Evolutionary conservation across 306 rosid species (phyloP), one percentile per base, ranked within the genome.

Genomic region (Pachyrhizus erosus): DNA sequence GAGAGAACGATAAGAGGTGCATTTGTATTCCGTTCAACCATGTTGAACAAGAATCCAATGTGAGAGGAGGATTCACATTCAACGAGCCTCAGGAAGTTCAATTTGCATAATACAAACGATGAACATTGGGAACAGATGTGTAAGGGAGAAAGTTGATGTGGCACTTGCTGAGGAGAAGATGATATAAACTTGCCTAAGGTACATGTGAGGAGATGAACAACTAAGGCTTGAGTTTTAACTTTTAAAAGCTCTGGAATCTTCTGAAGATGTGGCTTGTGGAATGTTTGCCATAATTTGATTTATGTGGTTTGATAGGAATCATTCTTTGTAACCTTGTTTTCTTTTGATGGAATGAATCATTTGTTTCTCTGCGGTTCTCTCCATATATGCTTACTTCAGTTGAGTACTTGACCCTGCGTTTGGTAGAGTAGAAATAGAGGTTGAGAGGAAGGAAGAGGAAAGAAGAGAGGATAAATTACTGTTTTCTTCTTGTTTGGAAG

Each of bases 221-320:
- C 67, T 33, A 49, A 46, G 55, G 37, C 72, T 57, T 34, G 31
- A 31, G 51, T 71, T 71, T 57, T 20, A 43, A 48, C 43, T 68
- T 66, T 68, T 39, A 5, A 20, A 31, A 64, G 71, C 27, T 21
- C 46, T 9, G 2, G 10, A 13, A 42, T 60, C 34, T 40, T 76
- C 67, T 43, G 43, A 68, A 61, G n/a, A 48, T 46, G 24, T 5
- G 6, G 24, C 24, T 24, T 37, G 49, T 43, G 24, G 17, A 73
- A 73, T 62, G 48, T 23, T 79, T 84, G 40, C 42, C n/a, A 3
- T 80, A 34, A 43, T 69, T 73, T 75, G 77, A 15, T 74, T 34
- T 20, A 48, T 2, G 2, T 18, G 71, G 29, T 57, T 82, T 20
- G 20, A 70, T 18, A 23, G 12, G 70, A 15, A 48, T 75, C 48